These are phyloP conservation scores for Mytilinidion resinicola DNA, from an alignment of 495 filamentous ascomycete genomes.

Conservation along the genomic window DNA sequence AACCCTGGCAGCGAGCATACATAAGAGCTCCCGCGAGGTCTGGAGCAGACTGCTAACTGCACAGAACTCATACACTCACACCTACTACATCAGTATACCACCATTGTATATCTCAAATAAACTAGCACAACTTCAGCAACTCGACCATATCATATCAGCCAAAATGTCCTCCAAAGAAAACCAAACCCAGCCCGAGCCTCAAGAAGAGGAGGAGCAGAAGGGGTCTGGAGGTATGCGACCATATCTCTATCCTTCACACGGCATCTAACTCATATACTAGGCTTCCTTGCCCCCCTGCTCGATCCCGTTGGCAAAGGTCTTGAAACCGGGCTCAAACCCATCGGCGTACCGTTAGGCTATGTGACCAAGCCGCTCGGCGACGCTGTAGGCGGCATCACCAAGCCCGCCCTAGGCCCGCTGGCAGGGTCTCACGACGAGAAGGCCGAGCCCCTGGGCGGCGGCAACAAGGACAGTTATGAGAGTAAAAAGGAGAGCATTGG, in stretches of 20 bases:
- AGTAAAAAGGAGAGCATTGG: conserved; percentile 29
- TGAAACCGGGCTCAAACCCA: conserved; percentile 21
- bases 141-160: no score
- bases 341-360: conserved; percentile 22
- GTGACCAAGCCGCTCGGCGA: conserved; percentile 24
- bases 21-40: neutral
- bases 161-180: neutral
- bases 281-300: conserved; percentile 10
- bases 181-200: neutral
- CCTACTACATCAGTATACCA: no score
- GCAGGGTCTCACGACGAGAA: conserved; percentile 25
- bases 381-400: conserved; percentile 25
- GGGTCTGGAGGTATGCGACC: conserved; percentile 2
- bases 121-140: neutral
- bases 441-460: conserved; percentile 25
- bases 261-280: neutral
- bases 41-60: neutral
- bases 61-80: no score
- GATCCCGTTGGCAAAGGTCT: conserved; percentile 24
- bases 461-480: conserved; percentile 31
- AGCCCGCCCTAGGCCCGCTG: conserved; percentile 24
- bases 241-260: neutral
- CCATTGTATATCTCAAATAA: no score
- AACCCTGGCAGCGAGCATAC: neutral
- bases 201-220: conserved; percentile 14